Evolutionary conservation across 306 rosid genomes (phyloP).

Genomic region (Begonia peltatifolia): DNA sequence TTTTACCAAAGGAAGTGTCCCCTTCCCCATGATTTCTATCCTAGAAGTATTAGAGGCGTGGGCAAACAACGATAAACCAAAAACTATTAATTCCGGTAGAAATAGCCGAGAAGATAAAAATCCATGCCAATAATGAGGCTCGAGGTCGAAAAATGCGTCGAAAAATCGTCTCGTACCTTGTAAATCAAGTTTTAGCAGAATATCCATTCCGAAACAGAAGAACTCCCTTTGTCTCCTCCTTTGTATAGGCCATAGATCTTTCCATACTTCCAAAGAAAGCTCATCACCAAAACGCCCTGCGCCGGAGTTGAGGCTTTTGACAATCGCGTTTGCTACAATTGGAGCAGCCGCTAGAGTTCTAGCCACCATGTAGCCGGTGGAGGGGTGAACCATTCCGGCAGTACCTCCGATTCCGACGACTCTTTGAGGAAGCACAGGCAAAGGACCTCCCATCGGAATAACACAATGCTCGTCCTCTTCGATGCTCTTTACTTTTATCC

Average conservation of each 20-base stretch:
- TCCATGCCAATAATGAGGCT: slow-evolving; percentile 96
- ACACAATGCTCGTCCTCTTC: slow-evolving; percentile 96
- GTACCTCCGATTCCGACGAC: slow-evolving; percentile 97
- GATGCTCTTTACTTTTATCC: slow-evolving; percentile 76
- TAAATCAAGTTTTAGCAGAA: slow-evolving; percentile 87
- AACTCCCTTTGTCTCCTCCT: slow-evolving; percentile 92
- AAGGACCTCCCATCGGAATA: slow-evolving; percentile 98
- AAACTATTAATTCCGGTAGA: slow-evolving; percentile 68
- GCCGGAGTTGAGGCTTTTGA: slow-evolving; percentile 53
- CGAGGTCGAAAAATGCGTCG: slow-evolving; percentile 82
- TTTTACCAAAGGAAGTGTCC: slow-evolving; percentile 83
- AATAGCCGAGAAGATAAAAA: slow-evolving; percentile 87
- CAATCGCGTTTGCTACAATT: slow-evolving; percentile 71
- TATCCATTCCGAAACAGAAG: slow-evolving; percentile 97
- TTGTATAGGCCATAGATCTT: slow-evolving; percentile 82
- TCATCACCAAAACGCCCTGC: slow-evolving; percentile 36
- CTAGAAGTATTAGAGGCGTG: slow-evolving; percentile 83
- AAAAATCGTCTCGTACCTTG: slow-evolving; percentile 75
- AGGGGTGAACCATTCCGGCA: slow-evolving; percentile 99
- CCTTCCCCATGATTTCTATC: slow-evolving; percentile 89
- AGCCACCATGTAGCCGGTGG: slow-evolving; percentile 98
- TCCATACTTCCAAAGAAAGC: slow-evolving; percentile 68
- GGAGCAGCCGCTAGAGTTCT: slow-evolving; percentile 96
- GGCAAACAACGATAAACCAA: slow-evolving; percentile 82
- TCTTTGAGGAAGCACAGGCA: slow-evolving; percentile 88